Conservation (phyloP, 352 stramenopile genomes). For the Phytophthora kernoviae region DNA sequence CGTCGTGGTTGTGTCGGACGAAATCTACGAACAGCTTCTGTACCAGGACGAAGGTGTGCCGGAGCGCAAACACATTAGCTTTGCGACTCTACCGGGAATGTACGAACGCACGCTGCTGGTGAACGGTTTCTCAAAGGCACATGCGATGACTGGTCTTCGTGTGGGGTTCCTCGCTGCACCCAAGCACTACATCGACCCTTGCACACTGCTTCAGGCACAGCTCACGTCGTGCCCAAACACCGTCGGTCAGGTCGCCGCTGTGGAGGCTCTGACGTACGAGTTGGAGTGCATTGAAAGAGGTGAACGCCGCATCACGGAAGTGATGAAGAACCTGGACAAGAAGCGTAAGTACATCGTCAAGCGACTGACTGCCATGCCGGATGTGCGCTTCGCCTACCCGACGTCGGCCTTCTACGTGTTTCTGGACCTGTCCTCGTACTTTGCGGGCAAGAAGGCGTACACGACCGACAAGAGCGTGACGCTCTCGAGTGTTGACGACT, state of each 20-base stretch:
- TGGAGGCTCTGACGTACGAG: slow-evolving; percentile 88
- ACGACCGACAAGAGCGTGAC: slow-evolving; percentile 34
- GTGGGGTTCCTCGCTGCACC: slow-evolving; percentile 91
- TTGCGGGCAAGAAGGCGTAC: slow-evolving; percentile 41
- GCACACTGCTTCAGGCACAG: slow-evolving; percentile 93
- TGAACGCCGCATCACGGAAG: slow-evolving; percentile 53
- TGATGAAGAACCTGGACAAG: slow-evolving; percentile 56
- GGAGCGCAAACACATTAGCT: slow-evolving; percentile 63
- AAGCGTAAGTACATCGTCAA: slow-evolving; percentile 94
- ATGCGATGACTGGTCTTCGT: slow-evolving; percentile 96
- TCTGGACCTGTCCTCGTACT: slow-evolving; percentile 82
- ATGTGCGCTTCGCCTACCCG: slow-evolving; percentile 84
- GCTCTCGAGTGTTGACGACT: slow-evolving; percentile 49
- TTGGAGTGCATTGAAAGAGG: slow-evolving; percentile 58
- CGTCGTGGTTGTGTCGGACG: slow-evolving; percentile 91
- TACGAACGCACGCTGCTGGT: slow-evolving; percentile 92
- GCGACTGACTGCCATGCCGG: slow-evolving; percentile 80
- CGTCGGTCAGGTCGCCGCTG: slow-evolving; percentile 92
- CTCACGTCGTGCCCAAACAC: slow-evolving; percentile 94
- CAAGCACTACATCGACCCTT: slow-evolving; percentile 80
- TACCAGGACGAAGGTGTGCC: slow-evolving; percentile 81
- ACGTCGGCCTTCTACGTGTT: slow-evolving; percentile 96
- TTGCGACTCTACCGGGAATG: slow-evolving; percentile 82
- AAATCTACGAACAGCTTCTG: slow-evolving; percentile 96
- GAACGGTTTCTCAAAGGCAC: slow-evolving; percentile 96